Evolutionary conservation across 2,329 filamentous ascomycete species (phyloP).

Genomic region (Hypoxylon sp.): DNA sequence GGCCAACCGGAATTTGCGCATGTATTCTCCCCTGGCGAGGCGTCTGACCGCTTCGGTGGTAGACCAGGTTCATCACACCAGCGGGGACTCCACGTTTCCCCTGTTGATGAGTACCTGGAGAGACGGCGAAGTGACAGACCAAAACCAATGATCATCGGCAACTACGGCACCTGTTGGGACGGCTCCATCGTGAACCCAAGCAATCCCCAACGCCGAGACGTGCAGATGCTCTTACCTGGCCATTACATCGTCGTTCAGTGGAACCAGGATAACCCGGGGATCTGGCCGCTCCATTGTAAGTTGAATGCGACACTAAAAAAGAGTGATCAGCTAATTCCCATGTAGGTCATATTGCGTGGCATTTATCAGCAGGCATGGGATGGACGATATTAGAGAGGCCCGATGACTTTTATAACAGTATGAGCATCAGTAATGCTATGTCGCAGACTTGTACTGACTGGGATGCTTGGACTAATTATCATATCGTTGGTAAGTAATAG

Average conservation of each 20-base stretch:
- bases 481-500: slow-evolving; percentile 33
- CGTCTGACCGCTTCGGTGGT: slow-evolving; percentile 27
- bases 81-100: neutral
- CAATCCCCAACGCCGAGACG: slow-evolving; percentile 57
- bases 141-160: slow-evolving; percentile 16
- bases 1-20: slow-evolving; percentile 22
- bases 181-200: slow-evolving; percentile 45
- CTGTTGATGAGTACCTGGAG: slow-evolving; percentile 1
- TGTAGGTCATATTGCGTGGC: slow-evolving; percentile 53
- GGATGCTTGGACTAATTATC: slow-evolving; percentile 31
- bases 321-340: slow-evolving; percentile 8
- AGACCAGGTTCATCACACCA: neutral
- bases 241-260: slow-evolving; percentile 54
- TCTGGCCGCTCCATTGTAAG: slow-evolving; percentile 53
- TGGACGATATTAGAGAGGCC: slow-evolving; percentile 55
- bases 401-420: slow-evolving; percentile 44
- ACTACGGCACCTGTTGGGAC: slow-evolving; percentile 45
- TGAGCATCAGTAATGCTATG: slow-evolving; percentile 32
- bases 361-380: slow-evolving; percentile 54
- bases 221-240: slow-evolving; percentile 52
- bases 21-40: slow-evolving; percentile 30
- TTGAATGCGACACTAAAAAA: neutral
- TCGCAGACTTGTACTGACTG: slow-evolving; percentile 37
- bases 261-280: slow-evolving; percentile 54
- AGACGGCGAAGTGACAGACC: neutral